Evolutionary conservation across 345 rosid species (phyloP), one percentile per base, ranked within the genome.

Genomic region (Eutrema heterophyllum): DNA sequence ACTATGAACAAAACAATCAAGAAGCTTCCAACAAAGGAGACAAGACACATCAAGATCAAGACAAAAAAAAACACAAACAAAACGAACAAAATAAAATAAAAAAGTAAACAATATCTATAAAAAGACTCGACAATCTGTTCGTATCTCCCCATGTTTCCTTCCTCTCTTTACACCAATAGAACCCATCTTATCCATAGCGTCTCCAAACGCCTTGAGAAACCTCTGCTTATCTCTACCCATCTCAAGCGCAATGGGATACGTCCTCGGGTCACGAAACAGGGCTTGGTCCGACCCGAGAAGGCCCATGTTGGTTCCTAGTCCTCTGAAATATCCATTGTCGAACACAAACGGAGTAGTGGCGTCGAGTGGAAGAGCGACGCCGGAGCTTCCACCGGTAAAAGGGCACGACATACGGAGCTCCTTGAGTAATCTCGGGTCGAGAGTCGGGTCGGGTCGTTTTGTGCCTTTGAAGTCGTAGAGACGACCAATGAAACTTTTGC

Each of bases 181-280:
- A 10, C 97, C 92, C 97, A 90, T 87, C 75, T 86, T 89, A 50
- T 87, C 98, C 92, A 89, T 90, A 6, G 97, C 94, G 2, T 26
- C 75, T 3, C 85, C 67, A 83, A 90, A 93, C 61, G 85, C 92
- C 53, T 77, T 87, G 29, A 85, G 87, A 67, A 90, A 93, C 72
- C 46, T 84, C 8, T 77, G 68, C 78, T 83, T 84, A 32, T 90
- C 86, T 41, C 48, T 83, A 0, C 84, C 88, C 26, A 90, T 13
- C 7, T 76, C 82, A 35, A 80, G 81, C n/a, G 81, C 97, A 9
- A 90, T 4, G 14, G 80, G 75, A 75, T 78, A 85, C 9, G 93
- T 93, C 78, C 91, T 78, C 5, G 72, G 81, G 79, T 93, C 97
- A 67, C 52, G 53, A 63, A 81, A 78, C 46, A 93, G 36, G 26